These are phyloP conservation scores for Gastrolobium bilobum DNA, from an alignment of 306 rosid species.

Conservation along the genomic window DNA sequence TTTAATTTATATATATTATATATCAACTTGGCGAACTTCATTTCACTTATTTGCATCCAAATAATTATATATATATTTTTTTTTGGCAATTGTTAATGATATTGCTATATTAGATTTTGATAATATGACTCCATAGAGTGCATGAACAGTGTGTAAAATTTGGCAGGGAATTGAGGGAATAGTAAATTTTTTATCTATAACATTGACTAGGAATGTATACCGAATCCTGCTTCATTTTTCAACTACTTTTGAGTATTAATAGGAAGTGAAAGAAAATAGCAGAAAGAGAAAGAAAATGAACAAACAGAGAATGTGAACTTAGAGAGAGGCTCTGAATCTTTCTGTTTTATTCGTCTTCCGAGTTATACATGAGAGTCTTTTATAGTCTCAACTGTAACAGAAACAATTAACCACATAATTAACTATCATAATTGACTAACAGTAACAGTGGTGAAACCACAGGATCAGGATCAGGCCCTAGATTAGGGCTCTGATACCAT, in stretches of 20 bases:
- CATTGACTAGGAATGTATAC: conserved; percentile 17
- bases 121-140: background rate
- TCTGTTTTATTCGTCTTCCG: too few relatives aligned
- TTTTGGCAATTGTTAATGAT: conserved; percentile 21
- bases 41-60: conserved; percentile 14
- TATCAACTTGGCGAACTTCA: conserved; percentile 11
- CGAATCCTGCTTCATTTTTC: background rate
- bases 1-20: background rate
- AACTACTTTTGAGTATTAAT: background rate
- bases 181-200: background rate
- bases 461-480: too few relatives aligned
- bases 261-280: too few relatives aligned
- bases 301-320: too few relatives aligned
- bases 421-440: too few relatives aligned
- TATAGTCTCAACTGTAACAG: too few relatives aligned
- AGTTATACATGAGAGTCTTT: too few relatives aligned
- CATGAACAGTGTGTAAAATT: background rate
- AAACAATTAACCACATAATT: too few relatives aligned
- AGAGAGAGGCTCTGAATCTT: too few relatives aligned
- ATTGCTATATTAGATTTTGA: background rate
- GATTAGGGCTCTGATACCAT: too few relatives aligned
- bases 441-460: too few relatives aligned
- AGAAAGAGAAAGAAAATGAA: too few relatives aligned
- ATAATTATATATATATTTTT: background rate
- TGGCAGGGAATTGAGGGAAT: background rate